phyloP scores from a whole-genome alignment of 306 rosid genomes.

The Lathyrus oleraceus region DNA sequence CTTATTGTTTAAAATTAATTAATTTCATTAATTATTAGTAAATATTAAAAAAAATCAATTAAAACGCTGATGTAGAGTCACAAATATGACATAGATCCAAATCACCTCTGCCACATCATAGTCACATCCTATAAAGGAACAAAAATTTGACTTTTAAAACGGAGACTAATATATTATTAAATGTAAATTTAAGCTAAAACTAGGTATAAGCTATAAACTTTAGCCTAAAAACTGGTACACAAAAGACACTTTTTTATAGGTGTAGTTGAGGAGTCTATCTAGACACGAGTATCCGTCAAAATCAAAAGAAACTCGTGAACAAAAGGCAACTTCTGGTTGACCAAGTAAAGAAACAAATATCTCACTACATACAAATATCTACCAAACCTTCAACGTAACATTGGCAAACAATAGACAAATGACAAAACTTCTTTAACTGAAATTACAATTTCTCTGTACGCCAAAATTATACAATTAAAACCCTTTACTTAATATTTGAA shows the following conservation, averaged over 20 bases:
- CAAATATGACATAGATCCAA: too few relatives aligned
- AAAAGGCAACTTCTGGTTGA: constrained; percentile 12
- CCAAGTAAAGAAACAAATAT: not conserved
- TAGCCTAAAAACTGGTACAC: too few relatives aligned
- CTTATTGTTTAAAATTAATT: too few relatives aligned
- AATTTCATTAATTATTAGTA: too few relatives aligned
- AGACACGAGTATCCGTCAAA: not conserved
- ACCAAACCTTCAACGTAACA: not conserved
- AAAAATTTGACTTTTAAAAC: too few relatives aligned
- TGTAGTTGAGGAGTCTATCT: not conserved
- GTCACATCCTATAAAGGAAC: too few relatives aligned
- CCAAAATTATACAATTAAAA: constrained; percentile 38
- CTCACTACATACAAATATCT: not conserved
- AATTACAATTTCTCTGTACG: constrained; percentile 39
- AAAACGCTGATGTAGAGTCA: too few relatives aligned
- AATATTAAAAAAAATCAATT: too few relatives aligned
- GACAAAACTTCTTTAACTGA: constrained; percentile 31
- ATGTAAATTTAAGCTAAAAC: too few relatives aligned
- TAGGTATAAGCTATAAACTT: too few relatives aligned
- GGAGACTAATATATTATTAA: too few relatives aligned
- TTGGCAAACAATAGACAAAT: not conserved
- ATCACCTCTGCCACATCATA: too few relatives aligned
- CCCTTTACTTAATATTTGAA: constrained; percentile 39
- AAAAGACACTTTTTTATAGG: not conserved
- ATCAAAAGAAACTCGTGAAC: constrained; percentile 28